Percentiles rank a stretch among this genome's conserved stretches.
These are phyloP conservation scores for Histomonas meleagridis DNA, from an alignment of 208 protist species.

Conservation along the genomic window DNA sequence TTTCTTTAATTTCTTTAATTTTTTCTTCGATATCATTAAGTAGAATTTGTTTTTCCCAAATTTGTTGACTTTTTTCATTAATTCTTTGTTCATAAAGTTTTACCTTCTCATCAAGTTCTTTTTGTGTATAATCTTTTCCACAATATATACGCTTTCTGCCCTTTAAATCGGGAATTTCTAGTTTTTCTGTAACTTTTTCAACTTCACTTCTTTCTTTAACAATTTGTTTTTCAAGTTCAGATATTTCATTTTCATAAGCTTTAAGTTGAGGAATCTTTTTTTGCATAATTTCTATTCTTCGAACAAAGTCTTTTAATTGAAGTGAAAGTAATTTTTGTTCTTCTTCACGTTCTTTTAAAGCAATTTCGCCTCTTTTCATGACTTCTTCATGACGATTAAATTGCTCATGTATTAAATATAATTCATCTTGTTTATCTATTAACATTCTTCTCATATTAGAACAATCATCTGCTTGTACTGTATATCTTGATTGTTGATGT, in stretches of 20 bases:
- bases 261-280: not conserved
- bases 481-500: not conserved
- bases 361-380: conserved; percentile 21
- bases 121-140: not conserved
- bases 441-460: not conserved
- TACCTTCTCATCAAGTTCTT: conserved; percentile 27
- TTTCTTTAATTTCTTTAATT: not conserved
- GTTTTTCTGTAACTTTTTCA: not conserved
- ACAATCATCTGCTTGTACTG: not conserved
- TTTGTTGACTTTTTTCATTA: not conserved
- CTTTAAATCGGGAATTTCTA: not conserved
- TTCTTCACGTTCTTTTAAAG: not conserved
- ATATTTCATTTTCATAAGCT: conserved; percentile 2
- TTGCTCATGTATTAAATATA: not conserved
- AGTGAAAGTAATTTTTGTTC: not conserved
- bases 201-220: not conserved
- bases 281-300: conserved; percentile 7
- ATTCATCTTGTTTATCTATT: not conserved
- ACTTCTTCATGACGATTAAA: conserved; percentile 29
- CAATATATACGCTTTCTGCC: conserved; percentile 8
- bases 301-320: not conserved
- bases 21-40: conserved; percentile 3
- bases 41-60: conserved; percentile 16
- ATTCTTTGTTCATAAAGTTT: not conserved
- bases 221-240: not conserved